Percentiles rank a stretch among this genome's conserved stretches.
These are phyloP conservation scores for Obelidium mucronatum DNA, from an alignment of 192 early-diverging fungal genomes.

Conservation along the genomic window DNA sequence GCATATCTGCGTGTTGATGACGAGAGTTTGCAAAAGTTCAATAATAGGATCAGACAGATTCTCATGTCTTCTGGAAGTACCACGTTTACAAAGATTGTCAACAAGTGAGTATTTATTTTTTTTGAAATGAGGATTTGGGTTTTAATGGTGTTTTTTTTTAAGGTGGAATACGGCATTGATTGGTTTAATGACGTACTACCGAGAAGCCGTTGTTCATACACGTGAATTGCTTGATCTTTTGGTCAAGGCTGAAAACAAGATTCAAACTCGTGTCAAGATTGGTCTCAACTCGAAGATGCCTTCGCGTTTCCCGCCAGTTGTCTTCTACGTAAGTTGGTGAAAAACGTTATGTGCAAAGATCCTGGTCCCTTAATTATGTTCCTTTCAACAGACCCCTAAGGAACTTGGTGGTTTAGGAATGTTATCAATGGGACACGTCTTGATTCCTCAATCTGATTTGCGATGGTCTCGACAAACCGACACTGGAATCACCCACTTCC, in stretches of 20 bases:
- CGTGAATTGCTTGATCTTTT: constrained; percentile 95
- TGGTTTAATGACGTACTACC: constrained; percentile 97
- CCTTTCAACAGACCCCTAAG: constrained; percentile 76
- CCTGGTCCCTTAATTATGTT: neutral
- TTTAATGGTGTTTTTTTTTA: neutral
- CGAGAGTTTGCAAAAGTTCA: constrained; percentile 88
- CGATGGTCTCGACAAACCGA: constrained; percentile 98
- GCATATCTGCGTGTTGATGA: constrained; percentile 98
- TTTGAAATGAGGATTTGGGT: too few relatives aligned
- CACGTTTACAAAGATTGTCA: constrained; percentile 98
- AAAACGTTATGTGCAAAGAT: neutral
- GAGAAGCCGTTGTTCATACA: constrained; percentile 97
- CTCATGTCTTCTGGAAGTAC: constrained; percentile 97
- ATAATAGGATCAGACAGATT: constrained; percentile 96
- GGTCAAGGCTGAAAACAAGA: constrained; percentile 98
- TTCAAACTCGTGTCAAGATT: constrained; percentile 99
- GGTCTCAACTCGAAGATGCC: constrained; percentile 99
- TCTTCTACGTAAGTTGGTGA: constrained; percentile 73
- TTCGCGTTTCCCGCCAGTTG: constrained; percentile 93
- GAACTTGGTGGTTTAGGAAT: constrained; percentile 97
- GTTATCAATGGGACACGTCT: constrained; percentile 98
- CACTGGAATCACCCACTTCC: constrained; percentile 96
- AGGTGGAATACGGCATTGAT: constrained; percentile 75
- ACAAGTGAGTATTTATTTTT: constrained; percentile 97
- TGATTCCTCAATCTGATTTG: constrained; percentile 96